A percentile compares a stretch with the other conserved stretches of the same genome.
Evolutionary conservation across 2,329 filamentous ascomycete species (phyloP).

Genomic region (Ceratocystis destructans): DNA sequence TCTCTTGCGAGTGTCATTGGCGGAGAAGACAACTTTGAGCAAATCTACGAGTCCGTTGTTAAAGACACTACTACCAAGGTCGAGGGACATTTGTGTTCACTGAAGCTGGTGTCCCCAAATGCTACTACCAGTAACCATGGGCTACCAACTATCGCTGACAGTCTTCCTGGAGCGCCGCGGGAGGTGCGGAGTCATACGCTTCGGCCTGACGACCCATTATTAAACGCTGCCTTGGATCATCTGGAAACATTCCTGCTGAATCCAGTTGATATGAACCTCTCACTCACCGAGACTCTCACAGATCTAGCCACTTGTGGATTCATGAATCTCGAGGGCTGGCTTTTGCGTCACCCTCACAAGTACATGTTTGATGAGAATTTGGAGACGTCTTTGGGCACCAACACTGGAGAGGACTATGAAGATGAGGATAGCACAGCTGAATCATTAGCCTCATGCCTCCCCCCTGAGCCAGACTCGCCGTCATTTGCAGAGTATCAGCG

Average conservation of each 20-base stretch:
- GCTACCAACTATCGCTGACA: constrained; percentile 40
- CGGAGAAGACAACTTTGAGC: constrained; percentile 55
- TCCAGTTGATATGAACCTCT: constrained; percentile 78
- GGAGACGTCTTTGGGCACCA: constrained; percentile 20
- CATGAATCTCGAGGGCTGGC: constrained; percentile 79
- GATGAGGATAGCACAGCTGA: constrained; percentile 24
- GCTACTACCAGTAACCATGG: constrained; percentile 43
- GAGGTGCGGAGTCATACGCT: constrained; percentile 49
- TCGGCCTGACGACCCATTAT: constrained; percentile 46
- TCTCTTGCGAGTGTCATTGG: constrained; percentile 54
- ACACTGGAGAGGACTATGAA: constrained; percentile 33
- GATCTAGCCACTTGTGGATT: constrained; percentile 74
- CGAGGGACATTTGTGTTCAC: constrained; percentile 60
- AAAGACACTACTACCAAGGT: constrained; percentile 56
- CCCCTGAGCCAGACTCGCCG: constrained; percentile 30
- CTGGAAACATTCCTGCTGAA: constrained; percentile 78
- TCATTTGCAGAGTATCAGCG: constrained; percentile 30
- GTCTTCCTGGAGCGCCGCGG: constrained; percentile 45
- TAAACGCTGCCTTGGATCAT: constrained; percentile 54
- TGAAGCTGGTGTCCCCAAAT: constrained; percentile 51
- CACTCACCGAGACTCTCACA: constrained; percentile 69
- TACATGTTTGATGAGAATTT: constrained; percentile 39
- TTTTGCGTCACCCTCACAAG: constrained; percentile 57
- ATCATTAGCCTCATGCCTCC: constrained; percentile 24
- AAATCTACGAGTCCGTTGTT: constrained; percentile 56